Conservation (phyloP, 2,329 filamentous ascomycete species). For the Colletotrichum salicis region DNA sequence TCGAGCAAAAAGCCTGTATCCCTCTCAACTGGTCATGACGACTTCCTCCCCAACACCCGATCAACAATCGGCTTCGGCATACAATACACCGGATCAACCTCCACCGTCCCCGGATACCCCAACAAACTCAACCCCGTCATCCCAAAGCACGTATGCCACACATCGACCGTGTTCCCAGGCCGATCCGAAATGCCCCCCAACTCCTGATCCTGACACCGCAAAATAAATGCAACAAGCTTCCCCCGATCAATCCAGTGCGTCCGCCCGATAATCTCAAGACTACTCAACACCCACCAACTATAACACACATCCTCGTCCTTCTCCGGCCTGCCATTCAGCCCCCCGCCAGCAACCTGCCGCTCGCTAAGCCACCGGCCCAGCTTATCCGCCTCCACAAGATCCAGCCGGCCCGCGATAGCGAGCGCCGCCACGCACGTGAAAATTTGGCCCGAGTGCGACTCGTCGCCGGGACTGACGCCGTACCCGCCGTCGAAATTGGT, state of each 20-base stretch:
- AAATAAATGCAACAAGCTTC: constrained; percentile 82
- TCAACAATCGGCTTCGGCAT: constrained; percentile 76
- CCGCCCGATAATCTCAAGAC: constrained; percentile 86
- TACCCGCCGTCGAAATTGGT: constrained; percentile 96
- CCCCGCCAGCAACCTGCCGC: constrained; percentile 86
- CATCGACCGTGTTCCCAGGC: constrained; percentile 94
- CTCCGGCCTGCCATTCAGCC: constrained; percentile 92
- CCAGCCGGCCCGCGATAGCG: constrained; percentile 82
- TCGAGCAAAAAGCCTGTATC: not conserved
- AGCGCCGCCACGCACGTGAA: constrained; percentile 93
- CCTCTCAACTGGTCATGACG: not conserved
- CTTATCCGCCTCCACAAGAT: constrained; percentile 84
- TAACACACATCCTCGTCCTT: constrained; percentile 98
- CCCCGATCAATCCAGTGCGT: constrained; percentile 93
- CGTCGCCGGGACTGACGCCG: constrained; percentile 87
- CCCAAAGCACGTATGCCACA: constrained; percentile 94
- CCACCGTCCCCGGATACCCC: constrained; percentile 77
- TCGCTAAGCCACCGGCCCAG: constrained; percentile 93
- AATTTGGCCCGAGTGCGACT: constrained; percentile 95
- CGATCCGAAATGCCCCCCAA: constrained; percentile 88
- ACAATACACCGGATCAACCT: constrained; percentile 90
- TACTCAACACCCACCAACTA: constrained; percentile 98
- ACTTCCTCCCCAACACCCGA: constrained; percentile 58
- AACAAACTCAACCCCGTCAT: constrained; percentile 88
- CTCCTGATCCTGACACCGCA: constrained; percentile 87